Evolutionary conservation across 495 filamentous ascomycete species (phyloP).

Genomic region (Acidomyces sp.): DNA sequence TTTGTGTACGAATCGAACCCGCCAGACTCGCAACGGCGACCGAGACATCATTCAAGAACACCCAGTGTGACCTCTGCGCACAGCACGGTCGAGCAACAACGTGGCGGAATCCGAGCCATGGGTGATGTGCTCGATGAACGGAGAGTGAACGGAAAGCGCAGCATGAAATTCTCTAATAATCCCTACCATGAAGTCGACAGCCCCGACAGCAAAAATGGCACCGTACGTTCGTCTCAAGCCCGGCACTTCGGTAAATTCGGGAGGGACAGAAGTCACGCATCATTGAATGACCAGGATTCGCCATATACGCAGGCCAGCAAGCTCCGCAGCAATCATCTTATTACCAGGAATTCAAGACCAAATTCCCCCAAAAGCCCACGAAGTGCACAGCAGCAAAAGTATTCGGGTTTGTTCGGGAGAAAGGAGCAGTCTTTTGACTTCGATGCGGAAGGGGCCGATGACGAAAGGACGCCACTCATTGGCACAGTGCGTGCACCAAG

Average conservation of each 20-base stretch:
- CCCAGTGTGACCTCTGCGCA: constrained; percentile 87
- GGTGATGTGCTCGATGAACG: constrained; percentile 54
- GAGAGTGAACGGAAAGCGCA: constrained; percentile 66
- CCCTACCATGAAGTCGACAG: constrained; percentile 42
- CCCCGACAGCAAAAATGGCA: constrained; percentile 21
- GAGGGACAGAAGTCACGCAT: constrained; percentile 12
- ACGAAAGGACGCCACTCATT: constrained; percentile 79
- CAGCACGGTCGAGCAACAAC: constrained; percentile 56
- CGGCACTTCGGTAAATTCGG: constrained; percentile 19
- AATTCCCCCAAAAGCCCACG: constrained; percentile 19
- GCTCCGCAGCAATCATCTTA: constrained; percentile 12
- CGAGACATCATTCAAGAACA: constrained; percentile 84
- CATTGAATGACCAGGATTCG: constrained; percentile 19
- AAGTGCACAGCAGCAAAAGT: constrained; percentile 24
- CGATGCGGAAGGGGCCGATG: constrained; percentile 68
- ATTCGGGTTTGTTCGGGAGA: constrained; percentile 15
- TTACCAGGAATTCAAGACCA: constrained; percentile 41
- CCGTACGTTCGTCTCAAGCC: constrained; percentile 16
- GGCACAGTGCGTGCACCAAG: constrained; percentile 49
- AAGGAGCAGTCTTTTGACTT: constrained; percentile 46
- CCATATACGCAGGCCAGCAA: constrained; percentile 21
- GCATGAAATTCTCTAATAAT: constrained; percentile 96
- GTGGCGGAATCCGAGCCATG: constrained; percentile 44
- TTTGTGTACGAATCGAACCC: constrained; percentile 99
- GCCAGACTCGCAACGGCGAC: constrained; percentile 64